Percentiles rank a stretch among this genome's conserved stretches.
phyloP scores from a whole-genome alignment of 2,329 filamentous ascomycete species.

The Harringtonia lauricola region DNA sequence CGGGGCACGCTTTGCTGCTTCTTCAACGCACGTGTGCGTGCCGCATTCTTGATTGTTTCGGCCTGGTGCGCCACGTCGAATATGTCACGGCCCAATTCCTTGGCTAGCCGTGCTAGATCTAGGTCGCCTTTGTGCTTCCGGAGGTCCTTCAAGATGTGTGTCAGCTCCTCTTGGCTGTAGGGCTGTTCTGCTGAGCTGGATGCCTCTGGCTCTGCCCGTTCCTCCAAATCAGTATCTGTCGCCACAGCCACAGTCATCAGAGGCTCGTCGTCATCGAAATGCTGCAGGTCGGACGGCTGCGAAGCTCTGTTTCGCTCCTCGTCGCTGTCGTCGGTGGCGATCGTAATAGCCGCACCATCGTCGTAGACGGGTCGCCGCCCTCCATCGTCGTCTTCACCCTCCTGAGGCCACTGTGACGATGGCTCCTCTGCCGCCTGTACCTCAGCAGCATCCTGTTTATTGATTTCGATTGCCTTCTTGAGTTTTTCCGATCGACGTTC shows the following conservation, averaged over 20 bases:
- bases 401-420: no score
- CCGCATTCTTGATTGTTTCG: slow-evolving; percentile 8
- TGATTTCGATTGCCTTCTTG: not conserved
- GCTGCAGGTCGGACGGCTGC: no score
- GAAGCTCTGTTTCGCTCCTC: no score
- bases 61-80: slow-evolving; percentile 5
- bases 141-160: slow-evolving; percentile 3
- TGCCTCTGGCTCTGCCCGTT: not conserved
- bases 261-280: not conserved
- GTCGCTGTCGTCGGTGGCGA: no score
- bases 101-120: slow-evolving; percentile 6
- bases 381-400: no score
- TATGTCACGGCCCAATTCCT: slow-evolving; percentile 4
- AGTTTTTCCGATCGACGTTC: not conserved
- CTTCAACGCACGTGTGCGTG: not conserved
- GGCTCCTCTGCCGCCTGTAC: not conserved
- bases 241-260: not conserved
- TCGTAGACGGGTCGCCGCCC: no score
- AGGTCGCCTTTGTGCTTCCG: not conserved
- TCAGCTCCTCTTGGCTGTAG: not conserved
- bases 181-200: not conserved
- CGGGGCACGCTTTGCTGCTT: not conserved
- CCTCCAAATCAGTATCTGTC: no score
- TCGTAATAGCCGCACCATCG: no score
- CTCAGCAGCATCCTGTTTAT: not conserved